Evolutionary conservation across 768 basidiomycete species (phyloP).

Genomic region (Mycena epipterygia): DNA sequence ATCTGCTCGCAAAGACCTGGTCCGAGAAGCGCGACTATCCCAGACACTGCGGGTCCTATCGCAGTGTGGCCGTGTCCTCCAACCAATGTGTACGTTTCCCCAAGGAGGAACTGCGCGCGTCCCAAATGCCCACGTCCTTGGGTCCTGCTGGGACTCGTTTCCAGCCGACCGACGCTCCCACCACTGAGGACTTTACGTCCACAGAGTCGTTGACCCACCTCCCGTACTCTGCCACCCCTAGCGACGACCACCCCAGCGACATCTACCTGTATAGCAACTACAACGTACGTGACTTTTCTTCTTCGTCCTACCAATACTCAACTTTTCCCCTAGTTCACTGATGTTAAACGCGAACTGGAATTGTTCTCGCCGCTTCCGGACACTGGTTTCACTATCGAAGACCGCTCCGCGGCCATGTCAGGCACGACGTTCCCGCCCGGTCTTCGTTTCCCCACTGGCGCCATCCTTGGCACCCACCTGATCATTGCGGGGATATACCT

Average conservation of each 20-base stretch:
- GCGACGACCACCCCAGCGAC: slow-evolving; percentile 84
- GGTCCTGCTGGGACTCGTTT: slow-evolving; percentile 74
- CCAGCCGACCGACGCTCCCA: slow-evolving; percentile 58
- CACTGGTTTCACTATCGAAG: slow-evolving; percentile 81
- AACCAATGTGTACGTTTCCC: slow-evolving; percentile 75
- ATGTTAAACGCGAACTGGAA: slow-evolving; percentile 96
- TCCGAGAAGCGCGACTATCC: slow-evolving; percentile 85
- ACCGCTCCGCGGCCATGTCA: slow-evolving; percentile 85
- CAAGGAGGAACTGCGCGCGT: slow-evolving; percentile 67
- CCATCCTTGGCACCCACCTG: slow-evolving; percentile 90
- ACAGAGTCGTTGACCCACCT: slow-evolving; percentile 76
- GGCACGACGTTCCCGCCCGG: slow-evolving; percentile 92
- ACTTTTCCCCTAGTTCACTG: slow-evolving; percentile 77
- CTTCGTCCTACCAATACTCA: slow-evolving; percentile 20
- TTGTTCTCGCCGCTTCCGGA: slow-evolving; percentile 87
- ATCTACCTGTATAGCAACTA: slow-evolving; percentile 96
- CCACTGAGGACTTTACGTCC: slow-evolving; percentile 64
- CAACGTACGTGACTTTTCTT: slow-evolving; percentile 70
- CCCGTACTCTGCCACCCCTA: slow-evolving; percentile 81
- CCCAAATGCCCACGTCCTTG: slow-evolving; percentile 56
- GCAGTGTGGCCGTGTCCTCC: slow-evolving; percentile 90
- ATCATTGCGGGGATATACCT: slow-evolving; percentile 97
- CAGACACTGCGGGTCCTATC: slow-evolving; percentile 96
- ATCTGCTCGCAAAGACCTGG: slow-evolving; percentile 82
- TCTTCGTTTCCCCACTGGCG: slow-evolving; percentile 95